Evolutionary conservation across 2,329 filamentous ascomycete species (phyloP).

Genomic region (Calonectria hawksworthii): DNA sequence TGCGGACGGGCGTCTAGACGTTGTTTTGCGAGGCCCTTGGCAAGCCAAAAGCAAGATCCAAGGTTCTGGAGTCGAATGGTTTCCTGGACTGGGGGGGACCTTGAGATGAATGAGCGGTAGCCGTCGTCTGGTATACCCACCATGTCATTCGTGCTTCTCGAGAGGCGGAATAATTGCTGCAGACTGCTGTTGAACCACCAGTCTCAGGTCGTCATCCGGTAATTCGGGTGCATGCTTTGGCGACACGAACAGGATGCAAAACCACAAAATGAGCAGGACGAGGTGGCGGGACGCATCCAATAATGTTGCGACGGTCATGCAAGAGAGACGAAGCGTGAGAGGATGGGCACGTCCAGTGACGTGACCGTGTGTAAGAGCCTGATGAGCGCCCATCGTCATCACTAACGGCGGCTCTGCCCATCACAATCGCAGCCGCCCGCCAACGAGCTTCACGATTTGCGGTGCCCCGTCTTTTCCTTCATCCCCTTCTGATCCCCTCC

Average conservation of each 20-base stretch:
- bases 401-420: conserved; percentile 7
- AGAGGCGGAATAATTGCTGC: conserved; percentile 21
- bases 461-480: background rate
- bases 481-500: background rate
- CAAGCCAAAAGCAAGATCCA: background rate
- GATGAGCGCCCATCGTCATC: conserved; percentile 14
- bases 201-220: background rate
- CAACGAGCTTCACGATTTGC: background rate
- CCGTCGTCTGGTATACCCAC: background rate
- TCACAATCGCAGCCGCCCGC: conserved; percentile 13
- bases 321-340: background rate
- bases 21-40: background rate
- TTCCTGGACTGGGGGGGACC: background rate
- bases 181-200: conserved; percentile 12
- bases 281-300: background rate
- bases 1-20: conserved; percentile 6
- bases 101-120: background rate
- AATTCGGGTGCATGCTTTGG: conserved; percentile 7
- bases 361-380: conserved; percentile 17
- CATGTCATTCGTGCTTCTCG: background rate
- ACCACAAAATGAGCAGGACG: background rate
- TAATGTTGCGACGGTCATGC: conserved; percentile 2
- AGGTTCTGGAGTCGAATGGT: background rate
- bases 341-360: conserved; percentile 23
- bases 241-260: conserved; percentile 11